Evolutionary conservation across 352 stramenopile species (phyloP), one percentile per base, ranked within the genome.

Genomic region (Pythium rhizo-oryzae): DNA sequence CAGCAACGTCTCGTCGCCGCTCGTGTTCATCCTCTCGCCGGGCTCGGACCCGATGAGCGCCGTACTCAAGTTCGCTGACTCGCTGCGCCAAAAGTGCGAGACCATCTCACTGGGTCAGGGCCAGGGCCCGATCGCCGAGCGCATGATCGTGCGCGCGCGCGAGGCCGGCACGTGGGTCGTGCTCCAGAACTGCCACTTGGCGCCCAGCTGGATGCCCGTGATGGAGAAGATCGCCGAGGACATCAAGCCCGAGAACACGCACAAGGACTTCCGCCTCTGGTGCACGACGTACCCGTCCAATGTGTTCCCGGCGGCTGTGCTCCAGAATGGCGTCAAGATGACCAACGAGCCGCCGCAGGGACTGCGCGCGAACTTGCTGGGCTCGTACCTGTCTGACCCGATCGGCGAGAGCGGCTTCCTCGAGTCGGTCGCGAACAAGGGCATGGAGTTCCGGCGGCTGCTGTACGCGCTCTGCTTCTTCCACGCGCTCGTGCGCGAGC

Each of bases 291-390:
- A 98, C 64, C 95, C 95, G 24, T 97, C 89, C 18, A 82, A 96
- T 52, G 90, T 98, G 15, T 98, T 98, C 67, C 95, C 95, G 0
- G 89, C 96, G 1, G 90, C 93, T 0, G 89, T 98, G 43, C 81
- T 98, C 24, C 95, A 98, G 75, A 98, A 98, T 72, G 93, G 93
- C 30, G 91, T 98, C n/a, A 98, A 98, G 72, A 98, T 98, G 93
- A 98, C 95, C 8, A 96, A 97, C 47, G 94, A 98, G 65, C 92
- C 95, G 8, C 95, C 95, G 1, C 93, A 97, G 64, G 95, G 95
- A 4, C 70, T 98, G 12, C 80, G 93, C 19, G 90, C 92, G 11
- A 98, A 98, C 65, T 63, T 98, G 1, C 70, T 97, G 35, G 87
- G 92, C 4, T 97, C 91, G 37, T 98, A 97, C 80, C 91, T 94